Evolutionary conservation across 306 rosid genomes (phyloP).

Genomic region (Begonia fuchsioides): DNA sequence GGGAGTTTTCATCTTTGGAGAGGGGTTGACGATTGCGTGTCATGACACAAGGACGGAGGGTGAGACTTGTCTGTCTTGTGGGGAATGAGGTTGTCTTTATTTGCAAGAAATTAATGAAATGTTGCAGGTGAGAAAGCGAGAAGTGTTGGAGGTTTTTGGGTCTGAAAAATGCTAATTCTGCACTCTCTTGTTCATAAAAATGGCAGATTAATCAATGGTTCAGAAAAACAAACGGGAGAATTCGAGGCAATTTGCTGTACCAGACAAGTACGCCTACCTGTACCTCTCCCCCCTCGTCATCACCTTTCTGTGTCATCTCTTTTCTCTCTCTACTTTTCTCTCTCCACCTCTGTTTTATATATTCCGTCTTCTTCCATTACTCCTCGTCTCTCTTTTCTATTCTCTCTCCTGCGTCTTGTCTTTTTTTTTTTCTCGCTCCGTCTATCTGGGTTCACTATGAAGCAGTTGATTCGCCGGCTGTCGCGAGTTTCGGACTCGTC

Average conservation of each 20-base stretch:
- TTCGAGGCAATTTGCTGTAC: conserved; percentile 30
- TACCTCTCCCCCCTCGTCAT: conserved; percentile 68
- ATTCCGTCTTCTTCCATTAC: background rate
- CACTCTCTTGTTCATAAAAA: no score
- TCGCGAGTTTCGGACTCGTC: conserved; percentile 90
- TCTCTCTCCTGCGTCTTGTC: background rate
- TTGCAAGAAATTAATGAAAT: no score
- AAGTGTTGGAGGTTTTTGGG: no score
- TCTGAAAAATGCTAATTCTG: no score
- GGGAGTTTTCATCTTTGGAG: no score
- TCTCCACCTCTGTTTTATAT: background rate
- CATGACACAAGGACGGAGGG: no score
- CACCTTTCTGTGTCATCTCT: conserved; percentile 25
- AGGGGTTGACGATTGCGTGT: no score
- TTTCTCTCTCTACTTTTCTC: background rate
- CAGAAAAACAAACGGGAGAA: no score
- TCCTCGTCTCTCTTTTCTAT: background rate
- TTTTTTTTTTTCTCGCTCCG: background rate
- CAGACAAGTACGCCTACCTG: conserved; percentile 88
- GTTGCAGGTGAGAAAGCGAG: no score
- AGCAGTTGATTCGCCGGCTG: conserved; percentile 67
- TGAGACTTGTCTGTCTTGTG: no score
- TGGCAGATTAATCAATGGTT: no score
- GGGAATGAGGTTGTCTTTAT: no score
- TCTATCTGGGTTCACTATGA: conserved; percentile 28